A percentile compares a stretch with the other conserved stretches of the same genome.
Conservation (phyloP, 805 yeast genomes). For the Wickerhamiella brachini region DNA sequence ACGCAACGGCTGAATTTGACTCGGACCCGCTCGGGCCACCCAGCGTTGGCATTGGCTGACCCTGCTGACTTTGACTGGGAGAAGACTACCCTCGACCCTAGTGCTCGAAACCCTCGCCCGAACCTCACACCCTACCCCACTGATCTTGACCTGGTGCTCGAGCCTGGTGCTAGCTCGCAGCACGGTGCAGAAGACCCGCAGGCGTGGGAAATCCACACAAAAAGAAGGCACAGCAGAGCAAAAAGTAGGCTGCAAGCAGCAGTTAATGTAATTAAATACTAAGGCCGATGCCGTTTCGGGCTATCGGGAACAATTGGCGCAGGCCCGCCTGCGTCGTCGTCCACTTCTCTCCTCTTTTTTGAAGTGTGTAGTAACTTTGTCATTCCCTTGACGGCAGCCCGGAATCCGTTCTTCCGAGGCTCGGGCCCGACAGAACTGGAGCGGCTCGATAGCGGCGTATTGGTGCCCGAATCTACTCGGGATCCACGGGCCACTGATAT, state of each 20-base stretch:
- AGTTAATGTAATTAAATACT: not conserved
- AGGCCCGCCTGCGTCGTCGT: conserved; percentile 1
- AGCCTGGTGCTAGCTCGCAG: no score
- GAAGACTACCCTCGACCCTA: no score
- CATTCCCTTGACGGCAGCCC: conserved; percentile 1
- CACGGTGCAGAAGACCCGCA: no score
- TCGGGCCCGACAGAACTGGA: not conserved
- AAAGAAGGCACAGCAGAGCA: not conserved
- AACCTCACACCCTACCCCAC: no score
- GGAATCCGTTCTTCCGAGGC: not conserved
- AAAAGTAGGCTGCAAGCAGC: no score
- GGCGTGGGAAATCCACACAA: no score
- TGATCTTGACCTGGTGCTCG: no score
- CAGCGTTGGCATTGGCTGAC: no score
- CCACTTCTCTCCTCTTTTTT: not conserved
- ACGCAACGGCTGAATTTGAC: not conserved
- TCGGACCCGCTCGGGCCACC: not conserved
- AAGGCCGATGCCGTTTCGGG: not conserved
- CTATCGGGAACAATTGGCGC: not conserved
- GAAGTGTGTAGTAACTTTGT: not conserved
- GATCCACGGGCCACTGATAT: not conserved
- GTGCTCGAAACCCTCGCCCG: no score
- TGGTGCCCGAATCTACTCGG: not conserved
- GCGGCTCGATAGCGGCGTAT: not conserved
- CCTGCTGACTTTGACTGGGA: no score